phyloP scores from a whole-genome alignment of 1,284 basidiomycete genomes.

The Leccinum griseonigrum region DNA sequence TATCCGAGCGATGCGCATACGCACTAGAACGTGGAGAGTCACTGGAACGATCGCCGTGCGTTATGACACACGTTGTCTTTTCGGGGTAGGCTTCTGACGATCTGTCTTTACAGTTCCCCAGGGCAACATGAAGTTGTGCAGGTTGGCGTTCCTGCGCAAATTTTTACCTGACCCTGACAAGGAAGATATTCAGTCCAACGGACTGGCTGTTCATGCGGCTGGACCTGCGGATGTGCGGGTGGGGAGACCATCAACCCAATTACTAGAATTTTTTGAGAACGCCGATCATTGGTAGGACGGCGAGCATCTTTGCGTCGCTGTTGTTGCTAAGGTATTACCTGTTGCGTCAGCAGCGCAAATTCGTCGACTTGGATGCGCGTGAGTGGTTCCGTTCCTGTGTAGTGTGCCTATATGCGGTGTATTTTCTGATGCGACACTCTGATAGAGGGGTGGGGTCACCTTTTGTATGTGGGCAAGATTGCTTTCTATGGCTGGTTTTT shows the following conservation, averaged over 20 bases:
- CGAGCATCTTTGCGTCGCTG: conserved; percentile 61
- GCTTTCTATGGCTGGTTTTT: conserved; percentile 90
- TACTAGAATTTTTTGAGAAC: conserved; percentile 90
- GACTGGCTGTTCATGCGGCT: conserved; percentile 92
- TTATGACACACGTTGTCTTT: conserved; percentile 19
- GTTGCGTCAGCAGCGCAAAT: conserved; percentile 84
- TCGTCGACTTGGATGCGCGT: conserved; percentile 87
- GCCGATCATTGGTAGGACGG: conserved; percentile 73
- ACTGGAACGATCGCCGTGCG: conserved; percentile 91
- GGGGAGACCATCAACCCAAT: conserved; percentile 86
- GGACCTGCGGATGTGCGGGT: conserved; percentile 95
- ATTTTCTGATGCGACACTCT: conserved; percentile 10
- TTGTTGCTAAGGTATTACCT: conserved; percentile 68
- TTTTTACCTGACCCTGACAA: conserved; percentile 99
- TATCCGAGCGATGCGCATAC: conserved; percentile 83
- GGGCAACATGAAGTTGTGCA: conserved; percentile 82
- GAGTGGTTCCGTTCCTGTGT: conserved; percentile 31
- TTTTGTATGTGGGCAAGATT: conserved; percentile 90
- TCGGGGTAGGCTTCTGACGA: conserved; percentile 1
- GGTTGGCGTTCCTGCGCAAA: conserved; percentile 92
- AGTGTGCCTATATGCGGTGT: not conserved
- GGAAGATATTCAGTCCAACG: conserved; percentile 87
- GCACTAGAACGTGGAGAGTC: conserved; percentile 97
- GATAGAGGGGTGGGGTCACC: conserved; percentile 88
- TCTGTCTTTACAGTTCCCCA: conserved; percentile 60